These are phyloP conservation scores for Lactarius evosmus DNA, from an alignment of 768 basidiomycete species.

Conservation along the genomic window DNA sequence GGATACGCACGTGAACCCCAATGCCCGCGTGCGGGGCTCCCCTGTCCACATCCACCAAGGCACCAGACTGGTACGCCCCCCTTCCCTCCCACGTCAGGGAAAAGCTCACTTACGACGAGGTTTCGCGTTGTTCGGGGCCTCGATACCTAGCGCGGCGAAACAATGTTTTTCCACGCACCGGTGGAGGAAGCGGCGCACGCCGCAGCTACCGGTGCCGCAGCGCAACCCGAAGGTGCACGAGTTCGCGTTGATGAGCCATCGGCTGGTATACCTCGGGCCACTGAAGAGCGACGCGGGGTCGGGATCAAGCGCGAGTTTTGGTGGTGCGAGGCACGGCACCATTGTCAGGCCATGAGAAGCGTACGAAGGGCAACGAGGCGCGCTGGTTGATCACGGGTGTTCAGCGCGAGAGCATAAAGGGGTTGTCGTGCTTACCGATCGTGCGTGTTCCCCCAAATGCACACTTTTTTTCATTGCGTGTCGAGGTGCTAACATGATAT, in stretches of 20 bases:
- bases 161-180: slow-evolving; percentile 46
- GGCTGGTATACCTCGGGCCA: slow-evolving; percentile 56
- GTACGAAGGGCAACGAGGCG: slow-evolving; percentile 32
- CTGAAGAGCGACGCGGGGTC: slow-evolving; percentile 38
- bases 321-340: slow-evolving; percentile 33
- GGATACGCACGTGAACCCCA: slow-evolving; percentile 51
- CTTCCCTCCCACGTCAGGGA: neutral
- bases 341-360: slow-evolving; percentile 43
- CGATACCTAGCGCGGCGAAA: slow-evolving; percentile 45
- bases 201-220: slow-evolving; percentile 46
- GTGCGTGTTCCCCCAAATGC: slow-evolving; percentile 38
- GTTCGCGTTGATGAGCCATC: slow-evolving; percentile 53
- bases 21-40: slow-evolving; percentile 41
- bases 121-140: slow-evolving; percentile 32
- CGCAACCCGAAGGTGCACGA: slow-evolving; percentile 52
- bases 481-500: neutral
- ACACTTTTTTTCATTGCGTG: neutral
- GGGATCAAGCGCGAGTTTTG: slow-evolving; percentile 52
- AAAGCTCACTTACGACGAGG: neutral
- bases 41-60: slow-evolving; percentile 28
- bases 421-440: slow-evolving; percentile 61
- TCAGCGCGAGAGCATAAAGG: slow-evolving; percentile 52
- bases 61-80: slow-evolving; percentile 44
- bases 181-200: slow-evolving; percentile 61
- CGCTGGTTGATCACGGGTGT: slow-evolving; percentile 44